These are phyloP conservation scores for Nemania sp. DNA, from an alignment of 2,329 filamentous ascomycete species.

Conservation along the genomic window DNA sequence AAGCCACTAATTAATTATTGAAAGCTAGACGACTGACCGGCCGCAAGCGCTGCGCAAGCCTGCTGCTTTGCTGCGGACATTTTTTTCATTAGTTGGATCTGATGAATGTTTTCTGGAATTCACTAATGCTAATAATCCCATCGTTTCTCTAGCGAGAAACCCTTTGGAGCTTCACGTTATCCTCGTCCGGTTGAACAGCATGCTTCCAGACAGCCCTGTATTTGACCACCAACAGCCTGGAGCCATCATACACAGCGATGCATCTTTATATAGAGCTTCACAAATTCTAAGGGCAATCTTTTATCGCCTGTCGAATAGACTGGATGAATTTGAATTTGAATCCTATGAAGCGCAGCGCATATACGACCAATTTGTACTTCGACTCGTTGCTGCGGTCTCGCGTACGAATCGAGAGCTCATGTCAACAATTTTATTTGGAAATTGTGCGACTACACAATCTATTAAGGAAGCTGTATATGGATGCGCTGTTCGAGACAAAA, in stretches of 20 bases:
- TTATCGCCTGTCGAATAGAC: constrained; percentile 7
- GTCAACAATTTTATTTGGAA: background rate
- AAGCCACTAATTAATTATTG: background rate
- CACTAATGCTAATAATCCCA: background rate
- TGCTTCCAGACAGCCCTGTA: background rate
- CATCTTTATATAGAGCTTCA: background rate
- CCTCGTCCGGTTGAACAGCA: background rate
- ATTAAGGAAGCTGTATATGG: background rate
- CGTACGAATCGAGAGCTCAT: background rate
- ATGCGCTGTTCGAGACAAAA: background rate
- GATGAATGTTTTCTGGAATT: background rate
- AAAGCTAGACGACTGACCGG: background rate
- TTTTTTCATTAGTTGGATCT: background rate
- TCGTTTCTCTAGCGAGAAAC: background rate
- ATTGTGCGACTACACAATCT: background rate
- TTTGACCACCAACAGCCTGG: background rate
- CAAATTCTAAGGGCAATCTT: constrained; percentile 3
- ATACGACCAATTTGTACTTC: background rate
- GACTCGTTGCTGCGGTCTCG: constrained; percentile 1
- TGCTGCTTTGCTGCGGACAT: background rate
- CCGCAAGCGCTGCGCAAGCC: background rate
- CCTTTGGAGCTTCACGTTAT: background rate
- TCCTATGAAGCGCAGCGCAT: background rate
- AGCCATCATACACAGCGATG: background rate
- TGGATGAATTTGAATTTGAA: background rate